A percentile compares a stretch with the other conserved stretches of the same genome.
These are phyloP conservation scores for Fusarium guadeloupense DNA, from an alignment of 2,329 filamentous ascomycete species.

Conservation along the genomic window DNA sequence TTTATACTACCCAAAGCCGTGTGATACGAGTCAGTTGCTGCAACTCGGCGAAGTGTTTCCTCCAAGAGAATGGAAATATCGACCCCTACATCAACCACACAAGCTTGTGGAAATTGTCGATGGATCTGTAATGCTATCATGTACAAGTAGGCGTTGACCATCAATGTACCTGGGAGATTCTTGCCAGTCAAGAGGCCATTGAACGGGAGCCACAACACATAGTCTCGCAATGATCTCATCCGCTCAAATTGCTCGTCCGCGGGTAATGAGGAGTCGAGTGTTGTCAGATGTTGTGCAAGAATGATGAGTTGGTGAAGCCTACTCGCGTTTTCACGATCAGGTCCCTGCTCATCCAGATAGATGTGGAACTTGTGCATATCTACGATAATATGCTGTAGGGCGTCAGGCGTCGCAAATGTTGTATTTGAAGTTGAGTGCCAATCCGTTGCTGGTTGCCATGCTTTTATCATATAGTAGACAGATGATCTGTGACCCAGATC, in stretches of 20 bases:
- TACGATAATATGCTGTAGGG: conserved; percentile 1
- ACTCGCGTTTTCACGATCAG: not conserved
- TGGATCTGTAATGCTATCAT: conserved; percentile 10
- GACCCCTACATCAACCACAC: conserved; percentile 10
- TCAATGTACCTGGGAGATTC: conserved; percentile 16
- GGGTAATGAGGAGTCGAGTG: conserved; percentile 5
- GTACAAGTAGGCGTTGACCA: conserved; percentile 24
- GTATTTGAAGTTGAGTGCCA: not conserved
- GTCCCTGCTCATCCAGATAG: conserved; percentile 5
- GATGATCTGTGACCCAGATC: conserved; percentile 6
- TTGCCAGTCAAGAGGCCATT: conserved; percentile 15
- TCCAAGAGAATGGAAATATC: conserved; percentile 11
- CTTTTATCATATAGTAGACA: conserved; percentile 10
- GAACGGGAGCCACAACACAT: conserved; percentile 17
- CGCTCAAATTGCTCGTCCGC: conserved; percentile 15
- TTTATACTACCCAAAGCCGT: not conserved
- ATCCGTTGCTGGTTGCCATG: conserved; percentile 8
- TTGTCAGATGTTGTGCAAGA: conserved; percentile 7
- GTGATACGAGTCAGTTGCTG: not conserved
- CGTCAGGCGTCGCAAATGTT: not conserved
- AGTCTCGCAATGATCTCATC: conserved; percentile 5
- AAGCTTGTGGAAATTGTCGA: conserved; percentile 10
- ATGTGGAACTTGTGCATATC: conserved; percentile 21
- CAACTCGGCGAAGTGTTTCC: conserved; percentile 5
- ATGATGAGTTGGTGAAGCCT: conserved; percentile 15